These are phyloP conservation scores for Tetrapisispora namnaoensis DNA, from an alignment of 805 yeast species.

Conservation along the genomic window DNA sequence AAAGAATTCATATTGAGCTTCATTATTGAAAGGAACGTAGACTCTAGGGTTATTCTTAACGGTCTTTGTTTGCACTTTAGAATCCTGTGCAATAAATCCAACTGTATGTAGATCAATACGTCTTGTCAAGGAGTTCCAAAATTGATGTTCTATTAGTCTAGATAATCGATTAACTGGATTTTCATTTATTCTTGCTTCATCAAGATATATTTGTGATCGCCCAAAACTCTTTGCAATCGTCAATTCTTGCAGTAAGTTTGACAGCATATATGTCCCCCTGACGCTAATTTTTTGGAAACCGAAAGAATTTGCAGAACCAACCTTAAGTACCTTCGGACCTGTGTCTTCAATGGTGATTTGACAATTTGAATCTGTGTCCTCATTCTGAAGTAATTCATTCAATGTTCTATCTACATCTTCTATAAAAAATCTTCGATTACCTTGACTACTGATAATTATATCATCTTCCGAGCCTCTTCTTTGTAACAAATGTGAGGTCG, in stretches of 20 bases:
- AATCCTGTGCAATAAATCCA: slow-evolving; percentile 62
- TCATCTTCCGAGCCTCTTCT: slow-evolving; percentile 52
- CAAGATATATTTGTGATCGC: slow-evolving; percentile 64
- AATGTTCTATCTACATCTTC: slow-evolving; percentile 67
- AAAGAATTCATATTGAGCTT: slow-evolving; percentile 67
- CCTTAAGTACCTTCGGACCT: slow-evolving; percentile 70
- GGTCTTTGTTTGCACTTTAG: slow-evolving; percentile 57
- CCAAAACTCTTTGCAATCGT: slow-evolving; percentile 80
- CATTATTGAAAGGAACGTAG: slow-evolving; percentile 61
- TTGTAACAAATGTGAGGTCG: slow-evolving; percentile 18
- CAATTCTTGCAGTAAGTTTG: slow-evolving; percentile 78
- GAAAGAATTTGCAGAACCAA: slow-evolving; percentile 77
- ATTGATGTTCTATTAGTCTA: slow-evolving; percentile 62
- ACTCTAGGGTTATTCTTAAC: slow-evolving; percentile 55
- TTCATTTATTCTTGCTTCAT: slow-evolving; percentile 75
- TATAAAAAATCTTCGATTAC: slow-evolving; percentile 47
- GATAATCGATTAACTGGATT: slow-evolving; percentile 74
- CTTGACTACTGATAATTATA: slow-evolving; percentile 29
- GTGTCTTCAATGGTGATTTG: slow-evolving; percentile 82
- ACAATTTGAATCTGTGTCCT: slow-evolving; percentile 75
- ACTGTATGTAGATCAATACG: slow-evolving; percentile 53
- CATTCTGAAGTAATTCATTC: slow-evolving; percentile 55
- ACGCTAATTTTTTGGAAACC: slow-evolving; percentile 67
- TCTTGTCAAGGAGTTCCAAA: slow-evolving; percentile 76
- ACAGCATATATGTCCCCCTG: slow-evolving; percentile 82